Base-by-base conservation (phyloP, 129 eudicot species). In the Arctium lappa region DNA sequence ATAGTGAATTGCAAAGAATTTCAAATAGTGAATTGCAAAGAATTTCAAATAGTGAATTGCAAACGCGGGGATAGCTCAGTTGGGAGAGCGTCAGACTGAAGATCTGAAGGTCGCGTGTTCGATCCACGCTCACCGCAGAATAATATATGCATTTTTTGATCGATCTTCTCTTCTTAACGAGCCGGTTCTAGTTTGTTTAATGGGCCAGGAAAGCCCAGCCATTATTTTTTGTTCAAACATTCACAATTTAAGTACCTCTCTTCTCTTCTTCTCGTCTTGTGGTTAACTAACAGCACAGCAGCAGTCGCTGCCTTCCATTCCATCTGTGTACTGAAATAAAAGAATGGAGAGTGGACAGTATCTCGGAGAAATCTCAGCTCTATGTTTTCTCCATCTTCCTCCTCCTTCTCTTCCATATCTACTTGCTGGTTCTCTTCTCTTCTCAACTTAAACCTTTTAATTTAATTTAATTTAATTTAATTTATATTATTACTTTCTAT, bases 71-170 rank as follows among this genome's bases (percentile, higher is more conserved):
- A 86, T 86, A 86, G 86, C 85, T 86, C 86, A 86, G 86, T 86
- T 86, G 83, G 88, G 88, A 91, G 98, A 86, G 88, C 88, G 86
- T 86, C 86, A 86, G 88, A 91, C 97, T 92, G 93, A 91, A 92
- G 97, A 92, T 92, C 97, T 92, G 94, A 95, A 92, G 97, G 94
- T 91, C 98, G 77, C 91, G 97, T 95, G 97, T 91, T 92, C 96
- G 98, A 92, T 92, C 97, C 96, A 92, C 98, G 91, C 81, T 92
- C 98, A 94, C 97, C 97, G 97, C 98, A 91, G 15, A 53, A 56
- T 56, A 15, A 56, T 56, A 3, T 13, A 2, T 1, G 0, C 1
- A 22, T 16, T 56, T 56, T 50, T 50, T 50, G 4, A 89, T 89
- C 27, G 88, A 73, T 72, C 66, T 77, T 8, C 71, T 56, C 89